phyloP scores from a whole-genome alignment of 768 basidiomycete genomes.

The Russula brevipes region DNA sequence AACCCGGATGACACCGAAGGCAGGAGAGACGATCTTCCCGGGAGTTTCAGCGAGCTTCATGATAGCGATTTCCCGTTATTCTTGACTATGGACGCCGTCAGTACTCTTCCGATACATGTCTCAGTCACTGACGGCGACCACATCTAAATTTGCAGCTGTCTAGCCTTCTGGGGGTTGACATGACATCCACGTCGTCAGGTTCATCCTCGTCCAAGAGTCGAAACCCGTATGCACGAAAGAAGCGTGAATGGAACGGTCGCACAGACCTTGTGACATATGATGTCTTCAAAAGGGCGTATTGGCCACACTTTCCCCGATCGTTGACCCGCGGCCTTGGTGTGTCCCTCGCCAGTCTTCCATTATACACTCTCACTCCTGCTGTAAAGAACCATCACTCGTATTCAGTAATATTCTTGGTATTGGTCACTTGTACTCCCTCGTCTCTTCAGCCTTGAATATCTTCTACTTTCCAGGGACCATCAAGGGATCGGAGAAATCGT shows the following conservation, averaged over 20 bases:
- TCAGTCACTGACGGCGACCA: neutral
- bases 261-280: constrained; percentile 39
- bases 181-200: constrained; percentile 14
- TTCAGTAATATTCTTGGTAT: constrained; percentile 62
- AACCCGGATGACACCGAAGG: constrained; percentile 41
- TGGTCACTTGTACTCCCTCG: too few relatives aligned
- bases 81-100: constrained; percentile 57
- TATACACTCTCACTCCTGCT: neutral
- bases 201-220: neutral
- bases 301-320: constrained; percentile 51
- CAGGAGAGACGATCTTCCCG: constrained; percentile 44
- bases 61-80: constrained; percentile 68
- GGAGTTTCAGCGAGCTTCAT: constrained; percentile 48
- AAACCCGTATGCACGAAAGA: constrained; percentile 5
- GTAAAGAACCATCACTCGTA: constrained; percentile 53
- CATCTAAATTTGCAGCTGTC: constrained; percentile 38
- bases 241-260: neutral
- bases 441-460: neutral
- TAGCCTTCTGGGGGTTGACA: constrained; percentile 45
- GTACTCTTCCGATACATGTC: constrained; percentile 11
- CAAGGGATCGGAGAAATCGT: constrained; percentile 57
- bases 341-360: constrained; percentile 4
- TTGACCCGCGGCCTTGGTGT: constrained; percentile 51
- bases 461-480: constrained; percentile 45
- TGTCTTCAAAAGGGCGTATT: constrained; percentile 48